Percentiles rank a stretch among this genome's conserved stretches.
phyloP scores from a whole-genome alignment of 192 early-diverging fungal genomes.

The Linderina pennispora region DNA sequence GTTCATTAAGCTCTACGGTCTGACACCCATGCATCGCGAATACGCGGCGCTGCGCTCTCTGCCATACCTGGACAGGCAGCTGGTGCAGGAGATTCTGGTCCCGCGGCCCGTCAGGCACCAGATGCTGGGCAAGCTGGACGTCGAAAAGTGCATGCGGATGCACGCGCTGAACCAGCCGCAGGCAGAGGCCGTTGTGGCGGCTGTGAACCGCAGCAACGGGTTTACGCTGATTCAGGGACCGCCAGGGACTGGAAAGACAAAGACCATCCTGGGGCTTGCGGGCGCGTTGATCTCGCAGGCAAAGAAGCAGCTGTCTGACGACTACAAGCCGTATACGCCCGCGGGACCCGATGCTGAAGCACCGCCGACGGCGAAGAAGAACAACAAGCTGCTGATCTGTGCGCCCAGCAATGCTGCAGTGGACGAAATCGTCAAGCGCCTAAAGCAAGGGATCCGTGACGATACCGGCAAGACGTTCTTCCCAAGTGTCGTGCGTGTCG shows the following conservation, averaged over 20 bases:
- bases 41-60: slow-evolving; percentile 69
- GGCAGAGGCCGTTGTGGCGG: slow-evolving; percentile 73
- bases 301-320: neutral
- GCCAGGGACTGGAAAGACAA: slow-evolving; percentile 75
- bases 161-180: slow-evolving; percentile 91
- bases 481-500: slow-evolving; percentile 80
- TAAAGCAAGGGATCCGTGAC: slow-evolving; percentile 67
- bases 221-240: slow-evolving; percentile 87
- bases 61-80: slow-evolving; percentile 48
- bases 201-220: slow-evolving; percentile 57
- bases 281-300: slow-evolving; percentile 50
- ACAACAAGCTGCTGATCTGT: slow-evolving; percentile 75
- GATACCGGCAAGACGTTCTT: slow-evolving; percentile 47
- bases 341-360: too few species aligned
- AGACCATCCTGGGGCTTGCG: slow-evolving; percentile 83
- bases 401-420: slow-evolving; percentile 96
- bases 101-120: slow-evolving; percentile 33
- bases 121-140: slow-evolving; percentile 28
- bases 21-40: slow-evolving; percentile 79
- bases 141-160: slow-evolving; percentile 44
- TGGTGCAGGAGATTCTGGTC: slow-evolving; percentile 58
- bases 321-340: too few species aligned
- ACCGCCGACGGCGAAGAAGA: neutral
- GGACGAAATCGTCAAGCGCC: slow-evolving; percentile 88
- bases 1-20: slow-evolving; percentile 47